Percentiles rank a stretch among this genome's conserved stretches.
These are phyloP conservation scores for Oenanthe javanica DNA, from an alignment of 140 eudicot genomes.

Conservation along the genomic window DNA sequence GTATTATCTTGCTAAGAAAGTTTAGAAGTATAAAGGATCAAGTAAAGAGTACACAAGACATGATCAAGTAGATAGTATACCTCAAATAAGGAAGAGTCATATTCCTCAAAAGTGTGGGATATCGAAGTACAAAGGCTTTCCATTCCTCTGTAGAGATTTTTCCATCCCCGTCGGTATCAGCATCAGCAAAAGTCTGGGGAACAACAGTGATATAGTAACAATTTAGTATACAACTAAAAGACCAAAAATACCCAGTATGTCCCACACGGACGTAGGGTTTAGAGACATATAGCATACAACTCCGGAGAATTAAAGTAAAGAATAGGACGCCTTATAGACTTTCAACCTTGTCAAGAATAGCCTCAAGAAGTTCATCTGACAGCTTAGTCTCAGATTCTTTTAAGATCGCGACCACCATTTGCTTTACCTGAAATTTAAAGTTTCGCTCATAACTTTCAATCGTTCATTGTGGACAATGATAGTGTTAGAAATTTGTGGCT, in stretches of 20 bases:
- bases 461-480: neutral
- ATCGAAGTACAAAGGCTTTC: slow-evolving; percentile 54
- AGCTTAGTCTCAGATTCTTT: slow-evolving; percentile 60
- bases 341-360: slow-evolving; percentile 64
- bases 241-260: neutral
- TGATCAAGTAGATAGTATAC: slow-evolving; percentile 33
- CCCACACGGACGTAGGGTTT: neutral
- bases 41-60: too few species aligned
- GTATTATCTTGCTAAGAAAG: neutral
- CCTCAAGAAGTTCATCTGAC: slow-evolving; percentile 71
- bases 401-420: slow-evolving; percentile 75
- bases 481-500: neutral
- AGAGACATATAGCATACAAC: neutral
- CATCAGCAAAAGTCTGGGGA: slow-evolving; percentile 74
- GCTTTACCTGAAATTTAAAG: slow-evolving; percentile 50
- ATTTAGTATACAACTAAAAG: neutral
- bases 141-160: slow-evolving; percentile 75
- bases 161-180: slow-evolving; percentile 81
- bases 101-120: slow-evolving; percentile 68
- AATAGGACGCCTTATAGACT: neutral
- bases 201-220: neutral
- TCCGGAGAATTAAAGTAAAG: neutral
- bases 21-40: too few species aligned
- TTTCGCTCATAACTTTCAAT: neutral
- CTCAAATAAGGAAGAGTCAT: slow-evolving; percentile 89